phyloP scores from a whole-genome alignment of 2,329 filamentous ascomycete species.

The Chaetomiaceae sp. region DNA sequence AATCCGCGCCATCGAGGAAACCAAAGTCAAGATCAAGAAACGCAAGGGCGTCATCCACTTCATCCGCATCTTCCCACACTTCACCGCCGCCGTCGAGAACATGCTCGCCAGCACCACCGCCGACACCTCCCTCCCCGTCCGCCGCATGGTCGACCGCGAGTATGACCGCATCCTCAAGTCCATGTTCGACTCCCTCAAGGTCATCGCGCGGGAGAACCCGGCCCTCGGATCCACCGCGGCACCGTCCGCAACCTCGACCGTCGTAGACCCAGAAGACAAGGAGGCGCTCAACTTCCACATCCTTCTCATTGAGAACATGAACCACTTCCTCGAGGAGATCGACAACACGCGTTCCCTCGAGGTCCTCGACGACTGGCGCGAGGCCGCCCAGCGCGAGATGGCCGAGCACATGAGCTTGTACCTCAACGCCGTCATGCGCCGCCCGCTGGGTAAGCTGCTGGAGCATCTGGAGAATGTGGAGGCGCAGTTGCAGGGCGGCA shows the following conservation, averaged over 20 bases:
- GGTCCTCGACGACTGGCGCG: slow-evolving; percentile 77
- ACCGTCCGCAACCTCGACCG: slow-evolving; percentile 24
- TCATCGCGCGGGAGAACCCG: slow-evolving; percentile 74
- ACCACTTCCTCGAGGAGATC: slow-evolving; percentile 91
- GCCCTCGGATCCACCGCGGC: slow-evolving; percentile 40
- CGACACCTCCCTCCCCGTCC: slow-evolving; percentile 57
- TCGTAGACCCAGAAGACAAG: slow-evolving; percentile 74
- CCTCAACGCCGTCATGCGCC: slow-evolving; percentile 78
- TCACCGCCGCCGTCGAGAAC: slow-evolving; percentile 77
- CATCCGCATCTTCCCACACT: slow-evolving; percentile 87
- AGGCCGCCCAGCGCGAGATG: slow-evolving; percentile 72
- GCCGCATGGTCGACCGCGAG: slow-evolving; percentile 76
- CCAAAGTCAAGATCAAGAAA: slow-evolving; percentile 98
- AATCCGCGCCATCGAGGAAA: slow-evolving; percentile 92
- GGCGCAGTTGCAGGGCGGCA: slow-evolving; percentile 58
- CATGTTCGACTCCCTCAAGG: slow-evolving; percentile 96
- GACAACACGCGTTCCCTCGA: slow-evolving; percentile 69
- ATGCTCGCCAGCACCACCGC: slow-evolving; percentile 62
- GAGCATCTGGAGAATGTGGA: slow-evolving; percentile 91
- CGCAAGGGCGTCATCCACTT: slow-evolving; percentile 94
- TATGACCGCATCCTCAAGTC: slow-evolving; percentile 86
- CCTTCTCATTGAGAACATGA: slow-evolving; percentile 97
- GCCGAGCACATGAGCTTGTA: slow-evolving; percentile 85
- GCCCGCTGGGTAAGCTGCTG: slow-evolving; percentile 83
- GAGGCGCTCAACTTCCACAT: slow-evolving; percentile 97